A percentile compares a stretch with the other conserved stretches of the same genome.
Conservation (phyloP, 139 green algal genomes). For the Chlamydomonas urium region DNA sequence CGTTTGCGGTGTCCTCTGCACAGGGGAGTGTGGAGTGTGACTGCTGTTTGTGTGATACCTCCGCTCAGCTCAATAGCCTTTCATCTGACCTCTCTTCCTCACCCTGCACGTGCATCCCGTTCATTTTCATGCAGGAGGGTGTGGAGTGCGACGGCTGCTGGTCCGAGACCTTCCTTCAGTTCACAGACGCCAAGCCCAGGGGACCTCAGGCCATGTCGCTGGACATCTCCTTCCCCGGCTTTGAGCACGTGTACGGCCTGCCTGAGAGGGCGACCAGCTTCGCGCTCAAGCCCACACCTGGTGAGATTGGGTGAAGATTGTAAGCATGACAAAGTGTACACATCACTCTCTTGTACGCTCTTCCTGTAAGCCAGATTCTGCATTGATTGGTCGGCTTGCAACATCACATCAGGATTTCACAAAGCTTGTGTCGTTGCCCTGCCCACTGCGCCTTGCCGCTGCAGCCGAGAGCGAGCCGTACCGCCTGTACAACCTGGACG, state of each 20-base stretch:
- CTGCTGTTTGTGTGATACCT: background rate
- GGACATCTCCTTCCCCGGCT: constrained; percentile 80
- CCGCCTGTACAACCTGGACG: constrained; percentile 98
- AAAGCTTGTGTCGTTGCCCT: background rate
- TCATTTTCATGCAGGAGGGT: constrained; percentile 34
- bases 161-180: constrained; percentile 87
- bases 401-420: too few species aligned
- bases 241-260: constrained; percentile 88
- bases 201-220: constrained; percentile 89
- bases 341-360: background rate
- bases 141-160: constrained; percentile 77
- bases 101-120: background rate
- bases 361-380: too few species aligned
- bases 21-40: background rate
- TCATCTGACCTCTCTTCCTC: background rate
- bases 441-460: background rate
- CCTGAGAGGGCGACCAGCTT: constrained; percentile 83
- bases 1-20: background rate
- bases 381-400: too few species aligned
- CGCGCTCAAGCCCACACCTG: constrained; percentile 56
- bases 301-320: background rate
- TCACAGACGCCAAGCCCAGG: constrained; percentile 80
- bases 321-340: background rate
- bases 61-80: background rate
- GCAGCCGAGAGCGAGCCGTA: constrained; percentile 79